Base-by-base conservation (phyloP, 1,284 basidiomycete species). In the Leccinum subrobustum region DNA sequence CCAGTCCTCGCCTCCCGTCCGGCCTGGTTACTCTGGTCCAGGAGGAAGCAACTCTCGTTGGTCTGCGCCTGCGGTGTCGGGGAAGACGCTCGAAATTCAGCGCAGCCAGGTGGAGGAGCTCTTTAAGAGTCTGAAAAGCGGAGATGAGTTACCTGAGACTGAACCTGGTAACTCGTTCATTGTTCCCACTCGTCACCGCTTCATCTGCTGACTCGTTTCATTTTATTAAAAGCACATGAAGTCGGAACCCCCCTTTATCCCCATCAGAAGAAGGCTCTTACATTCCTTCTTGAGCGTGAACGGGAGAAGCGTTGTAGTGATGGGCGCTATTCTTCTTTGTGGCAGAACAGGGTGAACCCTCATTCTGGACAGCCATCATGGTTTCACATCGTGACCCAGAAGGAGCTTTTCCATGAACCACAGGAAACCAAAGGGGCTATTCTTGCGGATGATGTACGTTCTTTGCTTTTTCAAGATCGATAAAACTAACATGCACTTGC, bases 251-350 rank as follows among this genome's bases (percentile, higher is more conserved):
- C 77, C 51, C 81, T 99, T 7, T 98, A 98, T 75, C 92, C 95
- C 16, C 97, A 99, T 79, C 97, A 99, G 78, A 96, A 96, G 78
- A 96, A 97, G 75, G 97, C 96, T 23, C 81, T 99, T 23, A 95
- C 96, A 1, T 99, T 99, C 76, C 79, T 99, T 54, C 81, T 98
- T n/a, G 93, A 96, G 69, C 86, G 96, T 44, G 97, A 99, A 76
- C 83, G 85, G 54, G 91, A 93, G 73, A 81, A 81, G 60, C 72
- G 75, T 27, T 78, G 80, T 20, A 67, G 75, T 18, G 80, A 83
- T 62, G 85, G 85, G 57, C 77, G 76, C 61, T 83, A 82, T 65
- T 87, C 90, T 23, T 91, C 91, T 6, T 76, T 96, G 25, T 96
- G 94, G 93, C 85, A 91, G 67, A 71, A 76, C 57, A 80, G 84